These are phyloP conservation scores for Mesembryanthemum crystallinum DNA, from an alignment of 148 eudicot genomes.

Conservation along the genomic window DNA sequence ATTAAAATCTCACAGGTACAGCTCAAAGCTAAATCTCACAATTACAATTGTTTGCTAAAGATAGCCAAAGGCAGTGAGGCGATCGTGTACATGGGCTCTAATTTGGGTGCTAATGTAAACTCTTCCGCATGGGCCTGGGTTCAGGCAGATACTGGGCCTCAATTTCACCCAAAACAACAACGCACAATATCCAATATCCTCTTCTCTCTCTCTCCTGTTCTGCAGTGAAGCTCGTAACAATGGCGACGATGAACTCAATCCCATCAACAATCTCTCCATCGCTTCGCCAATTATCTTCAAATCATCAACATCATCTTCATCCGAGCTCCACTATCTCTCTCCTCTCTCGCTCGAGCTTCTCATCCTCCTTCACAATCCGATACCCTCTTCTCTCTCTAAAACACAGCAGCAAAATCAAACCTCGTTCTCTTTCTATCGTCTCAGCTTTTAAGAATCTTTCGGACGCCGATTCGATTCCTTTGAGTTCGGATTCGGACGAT, in stretches of 20 bases:
- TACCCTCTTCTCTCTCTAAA: constrained; percentile 34
- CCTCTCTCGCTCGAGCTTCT: constrained; percentile 30
- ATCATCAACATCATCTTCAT: constrained; percentile 10
- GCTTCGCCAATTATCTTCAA: constrained; percentile 17
- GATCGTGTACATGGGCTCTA: too few relatives aligned
- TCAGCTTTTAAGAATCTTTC: constrained; percentile 55
- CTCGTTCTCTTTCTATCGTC: constrained; percentile 30
- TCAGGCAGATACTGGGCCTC: too few relatives aligned
- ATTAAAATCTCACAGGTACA: too few relatives aligned
- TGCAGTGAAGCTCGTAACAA: too few relatives aligned
- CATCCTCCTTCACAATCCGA: constrained; percentile 18
- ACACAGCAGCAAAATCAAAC: constrained; percentile 16
- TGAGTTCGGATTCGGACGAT: constrained; percentile 34
- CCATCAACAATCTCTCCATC: constrained; percentile 11
- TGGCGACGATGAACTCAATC: constrained; percentile 39
- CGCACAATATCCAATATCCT: too few relatives aligned
- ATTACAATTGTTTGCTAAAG: too few relatives aligned
- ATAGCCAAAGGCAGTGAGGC: too few relatives aligned
- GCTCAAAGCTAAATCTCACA: too few relatives aligned
- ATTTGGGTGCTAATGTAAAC: too few relatives aligned
- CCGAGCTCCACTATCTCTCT: constrained; percentile 27
- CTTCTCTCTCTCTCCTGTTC: too few relatives aligned
- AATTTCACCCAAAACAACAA: too few relatives aligned
- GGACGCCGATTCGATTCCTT: constrained; percentile 34
- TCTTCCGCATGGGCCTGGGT: too few relatives aligned